Base-by-base conservation (phyloP, 495 filamentous ascomycete species). In the Podospora pseudopauciseta region DNA sequence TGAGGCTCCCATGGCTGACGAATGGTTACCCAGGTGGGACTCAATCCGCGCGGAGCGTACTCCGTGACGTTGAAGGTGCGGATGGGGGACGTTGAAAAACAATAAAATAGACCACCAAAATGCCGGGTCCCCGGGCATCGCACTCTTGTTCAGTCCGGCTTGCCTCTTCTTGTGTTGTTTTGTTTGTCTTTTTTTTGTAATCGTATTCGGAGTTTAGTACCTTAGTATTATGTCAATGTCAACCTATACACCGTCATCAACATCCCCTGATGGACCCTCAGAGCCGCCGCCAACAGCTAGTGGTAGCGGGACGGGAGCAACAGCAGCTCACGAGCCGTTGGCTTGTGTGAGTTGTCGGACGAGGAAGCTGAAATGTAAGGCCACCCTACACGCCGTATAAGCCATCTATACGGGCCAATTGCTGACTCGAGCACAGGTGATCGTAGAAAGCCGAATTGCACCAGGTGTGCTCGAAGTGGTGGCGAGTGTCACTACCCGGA, bases 401-500 rank as follows among this genome's bases (percentile, higher is more conserved):
- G 28, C 4, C 55, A 54, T 28, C 32, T 4, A 18, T 63, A 27
- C 23, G 55, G 55, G 13, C 16, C 63, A 9, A 39, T 61, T 60
- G 68, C 70, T 73, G 54, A 73, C 69, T 61, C 15, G 55, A 20
- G 19, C 11, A 19, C 62, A 77, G 75, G 75, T 71, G 89, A 91
- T 75, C 85, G 87, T 20, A 82, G 76, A 49, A 85, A 83, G 68
- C 92, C 92, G 3, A 87, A 85, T 44, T 96, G 92, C 74, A 85
- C 86, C 27, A 92, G 91, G 15, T 96, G 92, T 74, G 83, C 85
- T 27, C 83, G 89, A 67, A 73, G 91, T 34, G 84, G 86, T 54
- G 86, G 89, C 77, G 89, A 90, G 62, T 96, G 92, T 78, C 79
- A 88, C 5, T 96, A 93, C 73, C 92, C 93, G 73, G 92, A 94